Evolutionary conservation across 192 early-diverging fungal species (phyloP), one percentile per base, ranked within the genome.

Genomic region (Gryganskiella cystojenkinii): DNA sequence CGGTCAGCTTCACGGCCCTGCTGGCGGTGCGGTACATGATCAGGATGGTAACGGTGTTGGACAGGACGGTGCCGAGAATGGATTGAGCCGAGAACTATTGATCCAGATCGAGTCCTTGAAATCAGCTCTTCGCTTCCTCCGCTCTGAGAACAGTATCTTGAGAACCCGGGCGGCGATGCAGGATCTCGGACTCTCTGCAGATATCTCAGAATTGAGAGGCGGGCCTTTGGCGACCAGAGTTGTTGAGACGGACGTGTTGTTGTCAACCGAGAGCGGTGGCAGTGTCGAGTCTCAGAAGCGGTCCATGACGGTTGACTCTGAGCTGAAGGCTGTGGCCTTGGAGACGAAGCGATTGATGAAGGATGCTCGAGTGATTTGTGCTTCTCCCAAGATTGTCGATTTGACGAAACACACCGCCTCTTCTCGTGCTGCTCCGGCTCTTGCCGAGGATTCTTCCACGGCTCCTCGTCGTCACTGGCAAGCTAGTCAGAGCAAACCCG

Each of bases 71-170:
- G 46, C 70, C 5, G 81, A 61, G 5, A 24, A 9, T 40, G 64
- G 66, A 58, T 61, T 47, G 52, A 64, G 42, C 30, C 53, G 47
- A 31, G 76, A 61, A 0, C 57, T 82, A 46, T 4, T 80, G 56
- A 57, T 81, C 64, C 78, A 90, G 90, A 79, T 90, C 61, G 87
- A 93, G 73, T 56, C 88, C 31, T 84, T 97, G 45, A 92, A 92
- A 70, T 85, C 89, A 30, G 91, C 94, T 3, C 63, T 96, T 37
- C 81, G 89, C 15, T 95, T 87, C 68, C 53, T 96, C 64, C 90
- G 94, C 33, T 82, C 85, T 53, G 96, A 98, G 71, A 96, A 96
- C 79, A 85, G 91, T 25, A 88, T 91, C 10, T 66, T 98, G 67
- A 94, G 94, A 60, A 87, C 88, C 8, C 75, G 81, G 24, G 86